Base-by-base conservation (phyloP, 805 yeast species). In the Candida nitratophila region DNA sequence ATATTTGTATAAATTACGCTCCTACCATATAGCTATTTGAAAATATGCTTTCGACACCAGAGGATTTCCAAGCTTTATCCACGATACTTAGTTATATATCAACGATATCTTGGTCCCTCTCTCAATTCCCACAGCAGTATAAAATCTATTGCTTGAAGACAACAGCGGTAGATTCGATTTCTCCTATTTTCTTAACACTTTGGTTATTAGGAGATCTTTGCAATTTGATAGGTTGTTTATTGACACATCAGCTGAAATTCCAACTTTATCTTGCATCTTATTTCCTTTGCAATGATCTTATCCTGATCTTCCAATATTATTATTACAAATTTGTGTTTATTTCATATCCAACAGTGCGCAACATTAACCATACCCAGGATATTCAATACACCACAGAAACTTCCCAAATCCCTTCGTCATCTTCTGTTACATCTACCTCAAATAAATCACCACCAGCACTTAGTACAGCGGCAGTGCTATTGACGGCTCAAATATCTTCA, bases 211-310 rank as follows among this genome's bases (percentile, higher is more conserved):
- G 69, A 16, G 70, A 66, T 40, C 42, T 60, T 17, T 50, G 53
- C 11, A 57, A 60, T 34, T 61, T 82, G 26, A 39, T 74, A 0
- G 97, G 96, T 0, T 87, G 96, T 48, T 47, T 86, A 0, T 58
- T 88, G 39, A 88, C 96, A 0, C 59, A 76, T 7, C 96, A 90
- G 48, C 67, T 88, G 39, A 79, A 83, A n/a, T 90, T 89, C 63
- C 97, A 89, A 59, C 74, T 79, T 11, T 65, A 80, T 20, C 66
- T 89, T 16, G 86, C 95, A 0, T 46, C 74, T 2, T 90, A 90
- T 63, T 89, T 86, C 58, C 68, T 91, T 41, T 63, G 71, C 45
- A 84, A 86, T 48, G 97, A 90, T 62, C 43, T 74, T 21, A 66
- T 86, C 11, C 68, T 90, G 26, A 70, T 81, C 40, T 69, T 74